phyloP scores from a whole-genome alignment of 225 moss, liverwort and hornwort genomes.

The Bryoerythrophyllum caledonicum region DNA sequence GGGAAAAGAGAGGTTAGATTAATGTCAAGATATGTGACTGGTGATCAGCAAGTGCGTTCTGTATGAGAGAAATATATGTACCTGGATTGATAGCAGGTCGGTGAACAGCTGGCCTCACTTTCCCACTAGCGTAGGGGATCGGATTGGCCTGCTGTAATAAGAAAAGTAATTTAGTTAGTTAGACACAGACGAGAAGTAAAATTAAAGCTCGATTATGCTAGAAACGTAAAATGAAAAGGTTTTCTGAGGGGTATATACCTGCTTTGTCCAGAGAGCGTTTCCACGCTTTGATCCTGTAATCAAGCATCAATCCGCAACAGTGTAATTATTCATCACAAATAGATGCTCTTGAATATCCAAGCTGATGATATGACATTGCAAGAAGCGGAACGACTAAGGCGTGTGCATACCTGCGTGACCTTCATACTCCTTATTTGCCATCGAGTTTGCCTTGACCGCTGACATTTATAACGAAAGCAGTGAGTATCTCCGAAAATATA shows the following conservation, averaged over 20 bases:
- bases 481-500: neutral
- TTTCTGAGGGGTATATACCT: conserved; percentile 11
- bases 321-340: neutral
- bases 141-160: conserved; percentile 44
- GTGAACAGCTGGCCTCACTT: conserved; percentile 56
- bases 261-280: conserved; percentile 50
- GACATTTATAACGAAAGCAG: neutral
- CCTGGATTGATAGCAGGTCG: conserved; percentile 65
- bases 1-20: neutral
- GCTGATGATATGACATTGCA: neutral
- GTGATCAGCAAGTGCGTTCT: neutral
- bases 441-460: conserved; percentile 41
- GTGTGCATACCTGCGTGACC: conserved; percentile 22
- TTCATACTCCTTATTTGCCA: conserved; percentile 38
- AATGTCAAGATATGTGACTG: neutral
- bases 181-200: neutral
- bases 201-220: neutral
- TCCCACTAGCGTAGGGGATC: conserved; percentile 43
- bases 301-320: neutral
- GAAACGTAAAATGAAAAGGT: neutral
- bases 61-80: neutral
- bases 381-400: neutral
- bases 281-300: conserved; percentile 44
- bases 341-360: neutral
- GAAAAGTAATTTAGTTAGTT: neutral